phyloP scores from a whole-genome alignment of 2,329 filamentous ascomycete genomes.

The Scedosporium minutisporum region DNA sequence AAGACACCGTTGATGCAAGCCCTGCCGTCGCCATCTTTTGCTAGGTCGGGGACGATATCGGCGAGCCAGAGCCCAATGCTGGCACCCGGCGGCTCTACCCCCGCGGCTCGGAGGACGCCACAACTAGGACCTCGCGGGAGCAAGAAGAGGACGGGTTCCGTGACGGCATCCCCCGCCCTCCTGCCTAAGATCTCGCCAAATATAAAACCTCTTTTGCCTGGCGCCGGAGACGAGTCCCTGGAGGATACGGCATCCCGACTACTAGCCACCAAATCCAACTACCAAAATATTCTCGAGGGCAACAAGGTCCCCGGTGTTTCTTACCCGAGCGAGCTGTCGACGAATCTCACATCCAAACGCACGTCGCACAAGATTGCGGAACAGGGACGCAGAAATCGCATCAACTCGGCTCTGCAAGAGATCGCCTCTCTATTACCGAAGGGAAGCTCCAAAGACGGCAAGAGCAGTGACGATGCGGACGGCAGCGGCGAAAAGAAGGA shows the following conservation, averaged over 20 bases:
- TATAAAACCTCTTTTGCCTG: slow-evolving; percentile 83
- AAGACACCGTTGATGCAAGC: slow-evolving; percentile 42
- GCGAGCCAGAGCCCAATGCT: slow-evolving; percentile 59
- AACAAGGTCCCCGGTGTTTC: slow-evolving; percentile 82
- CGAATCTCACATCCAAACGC: slow-evolving; percentile 89
- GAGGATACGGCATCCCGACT: slow-evolving; percentile 61
- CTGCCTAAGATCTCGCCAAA: slow-evolving; percentile 85
- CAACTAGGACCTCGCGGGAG: slow-evolving; percentile 45
- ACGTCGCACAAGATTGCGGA: slow-evolving; percentile 98
- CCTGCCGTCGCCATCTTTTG: slow-evolving; percentile 37
- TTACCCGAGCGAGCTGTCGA: slow-evolving; percentile 84
- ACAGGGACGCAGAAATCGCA: slow-evolving; percentile 87
- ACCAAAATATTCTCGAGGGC: slow-evolving; percentile 92
- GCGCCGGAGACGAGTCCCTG: slow-evolving; percentile 35
- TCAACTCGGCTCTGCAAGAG: slow-evolving; percentile 86
- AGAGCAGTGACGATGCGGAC: slow-evolving; percentile 27
- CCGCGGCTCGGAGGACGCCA: slow-evolving; percentile 42
- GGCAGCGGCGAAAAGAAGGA: slow-evolving; percentile 35
- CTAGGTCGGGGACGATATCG: slow-evolving; percentile 33
- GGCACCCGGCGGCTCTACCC: slow-evolving; percentile 34
- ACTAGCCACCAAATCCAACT: slow-evolving; percentile 90
- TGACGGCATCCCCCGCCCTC: slow-evolving; percentile 76
- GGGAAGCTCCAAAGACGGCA: slow-evolving; percentile 27
- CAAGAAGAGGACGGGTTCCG: slow-evolving; percentile 63
- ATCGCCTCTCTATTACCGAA: slow-evolving; percentile 76